Evolutionary conservation across 2,329 filamentous ascomycete genomes (phyloP).

Genomic region (Cercospora berteroae): DNA sequence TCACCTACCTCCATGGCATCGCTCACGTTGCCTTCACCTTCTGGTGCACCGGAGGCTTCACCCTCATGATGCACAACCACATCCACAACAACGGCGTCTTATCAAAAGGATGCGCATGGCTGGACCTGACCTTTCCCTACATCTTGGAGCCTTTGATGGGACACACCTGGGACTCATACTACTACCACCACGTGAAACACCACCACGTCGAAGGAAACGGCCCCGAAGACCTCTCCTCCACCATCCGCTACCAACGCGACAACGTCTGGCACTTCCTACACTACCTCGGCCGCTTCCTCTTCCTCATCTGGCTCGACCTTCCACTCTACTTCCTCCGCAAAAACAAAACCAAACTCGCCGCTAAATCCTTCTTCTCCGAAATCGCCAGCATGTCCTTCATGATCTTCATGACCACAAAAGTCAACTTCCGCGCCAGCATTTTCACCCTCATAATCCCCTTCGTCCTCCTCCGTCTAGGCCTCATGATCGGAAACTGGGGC

Average conservation of each 20-base stretch:
- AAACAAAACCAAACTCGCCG: constrained; percentile 54
- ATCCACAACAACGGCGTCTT: constrained; percentile 74
- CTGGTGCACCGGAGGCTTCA: constrained; percentile 71
- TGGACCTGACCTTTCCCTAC: constrained; percentile 71
- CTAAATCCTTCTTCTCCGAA: constrained; percentile 62
- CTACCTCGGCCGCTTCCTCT: constrained; percentile 71
- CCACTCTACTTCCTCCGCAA: constrained; percentile 70
- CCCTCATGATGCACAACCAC: constrained; percentile 80
- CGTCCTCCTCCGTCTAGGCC: constrained; percentile 61
- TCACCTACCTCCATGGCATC: constrained; percentile 66
- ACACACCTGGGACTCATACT: constrained; percentile 83
- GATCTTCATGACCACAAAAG: constrained; percentile 50
- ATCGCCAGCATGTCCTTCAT: constrained; percentile 55
- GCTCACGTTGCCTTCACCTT: constrained; percentile 64
- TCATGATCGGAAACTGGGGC: constrained; percentile 84
- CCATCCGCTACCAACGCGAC: constrained; percentile 73
- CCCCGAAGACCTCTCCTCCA: constrained; percentile 71
- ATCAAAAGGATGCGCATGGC: constrained; percentile 50
- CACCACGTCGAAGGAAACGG: constrained; percentile 82
- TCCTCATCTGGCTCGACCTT: constrained; percentile 72
- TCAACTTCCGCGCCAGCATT: constrained; percentile 56
- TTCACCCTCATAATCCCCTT: constrained; percentile 69
- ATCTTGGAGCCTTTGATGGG: constrained; percentile 73
- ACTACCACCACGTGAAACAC: constrained; percentile 82
- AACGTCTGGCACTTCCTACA: constrained; percentile 63